phyloP scores from a whole-genome alignment of 106 monocot species.

The Gastrodia elata region DNA sequence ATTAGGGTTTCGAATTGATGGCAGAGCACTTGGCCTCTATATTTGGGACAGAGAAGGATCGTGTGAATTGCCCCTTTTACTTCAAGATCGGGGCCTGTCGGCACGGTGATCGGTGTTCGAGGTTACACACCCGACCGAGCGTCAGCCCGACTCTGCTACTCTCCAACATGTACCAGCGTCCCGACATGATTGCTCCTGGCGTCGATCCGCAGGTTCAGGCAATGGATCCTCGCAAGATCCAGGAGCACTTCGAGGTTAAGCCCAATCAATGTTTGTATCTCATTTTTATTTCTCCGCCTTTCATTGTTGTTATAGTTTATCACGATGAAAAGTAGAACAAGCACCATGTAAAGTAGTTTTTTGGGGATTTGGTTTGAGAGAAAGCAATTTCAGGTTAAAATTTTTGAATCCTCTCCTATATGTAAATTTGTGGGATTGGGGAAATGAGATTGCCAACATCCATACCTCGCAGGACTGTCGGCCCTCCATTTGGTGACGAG shows the following conservation, averaged over 20 bases:
- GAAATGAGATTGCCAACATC: no score
- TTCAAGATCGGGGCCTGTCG: conserved; percentile 27
- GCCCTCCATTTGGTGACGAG: no score
- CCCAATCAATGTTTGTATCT: not conserved
- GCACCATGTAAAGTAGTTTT: no score
- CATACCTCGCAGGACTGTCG: no score
- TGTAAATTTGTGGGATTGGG: no score
- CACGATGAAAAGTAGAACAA: no score
- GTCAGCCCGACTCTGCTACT: conserved; percentile 22
- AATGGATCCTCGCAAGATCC: conserved; percentile 22
- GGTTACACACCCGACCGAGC: conserved; percentile 20
- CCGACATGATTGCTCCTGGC: conserved; percentile 20
- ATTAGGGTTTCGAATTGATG: conserved; percentile 10
- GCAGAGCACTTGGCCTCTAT: conserved; percentile 27
- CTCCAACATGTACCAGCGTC: conserved; percentile 27
- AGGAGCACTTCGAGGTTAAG: conserved; percentile 25
- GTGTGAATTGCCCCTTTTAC: conserved; percentile 27
- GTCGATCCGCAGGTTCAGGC: conserved; percentile 20
- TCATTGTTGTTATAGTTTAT: not conserved
- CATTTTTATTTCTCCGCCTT: not conserved
- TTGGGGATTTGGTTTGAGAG: no score
- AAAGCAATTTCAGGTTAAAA: no score
- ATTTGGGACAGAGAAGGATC: conserved; percentile 26
- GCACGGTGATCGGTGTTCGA: conserved; percentile 25
- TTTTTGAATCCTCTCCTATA: no score